phyloP scores from a whole-genome alignment of 2,329 filamentous ascomycete species.

The Monascus ruber region DNA sequence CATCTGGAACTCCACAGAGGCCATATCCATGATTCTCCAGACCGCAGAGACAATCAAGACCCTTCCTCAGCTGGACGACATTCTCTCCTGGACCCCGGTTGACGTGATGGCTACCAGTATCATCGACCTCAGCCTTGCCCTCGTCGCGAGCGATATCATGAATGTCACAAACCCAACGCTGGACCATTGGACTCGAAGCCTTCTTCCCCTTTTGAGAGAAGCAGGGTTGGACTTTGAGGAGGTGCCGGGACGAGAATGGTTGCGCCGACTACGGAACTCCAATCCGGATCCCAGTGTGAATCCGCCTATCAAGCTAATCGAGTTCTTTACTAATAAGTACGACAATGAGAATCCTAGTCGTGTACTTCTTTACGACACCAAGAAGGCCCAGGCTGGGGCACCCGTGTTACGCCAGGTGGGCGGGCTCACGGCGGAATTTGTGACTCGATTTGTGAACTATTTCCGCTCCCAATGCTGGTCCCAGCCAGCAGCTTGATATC shows the following conservation, averaged over 20 bases:
- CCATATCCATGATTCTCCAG: constrained; percentile 42
- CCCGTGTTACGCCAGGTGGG: constrained; percentile 5
- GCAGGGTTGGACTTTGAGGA: constrained; percentile 27
- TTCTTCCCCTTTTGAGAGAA: constrained; percentile 43
- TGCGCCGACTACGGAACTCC: constrained; percentile 29
- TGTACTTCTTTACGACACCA: constrained; percentile 8
- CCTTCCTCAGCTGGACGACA: constrained; percentile 37
- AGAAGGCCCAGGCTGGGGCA: constrained; percentile 7
- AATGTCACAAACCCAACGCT: constrained; percentile 42
- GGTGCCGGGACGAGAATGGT: constrained; percentile 15
- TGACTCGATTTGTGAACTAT: constrained; percentile 26
- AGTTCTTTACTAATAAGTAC: constrained; percentile 45
- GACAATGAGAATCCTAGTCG: constrained; percentile 14
- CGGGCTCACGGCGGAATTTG: constrained; percentile 11
- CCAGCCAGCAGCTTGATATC: too few species aligned
- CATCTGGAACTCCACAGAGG: constrained; percentile 20
- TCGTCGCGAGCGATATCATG: constrained; percentile 25
- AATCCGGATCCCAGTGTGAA: constrained; percentile 40
- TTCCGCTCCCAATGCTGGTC: constrained; percentile 16
- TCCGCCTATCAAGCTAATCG: constrained; percentile 42
- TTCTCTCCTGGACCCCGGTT: constrained; percentile 34
- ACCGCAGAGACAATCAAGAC: constrained; percentile 33
- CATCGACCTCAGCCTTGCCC: constrained; percentile 15
- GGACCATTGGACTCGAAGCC: constrained; percentile 42
- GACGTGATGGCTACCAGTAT: constrained; percentile 30